Base-by-base conservation (phyloP, 1,139 yeast genomes). In the Zhuliangozyma parablackwelliae region DNA sequence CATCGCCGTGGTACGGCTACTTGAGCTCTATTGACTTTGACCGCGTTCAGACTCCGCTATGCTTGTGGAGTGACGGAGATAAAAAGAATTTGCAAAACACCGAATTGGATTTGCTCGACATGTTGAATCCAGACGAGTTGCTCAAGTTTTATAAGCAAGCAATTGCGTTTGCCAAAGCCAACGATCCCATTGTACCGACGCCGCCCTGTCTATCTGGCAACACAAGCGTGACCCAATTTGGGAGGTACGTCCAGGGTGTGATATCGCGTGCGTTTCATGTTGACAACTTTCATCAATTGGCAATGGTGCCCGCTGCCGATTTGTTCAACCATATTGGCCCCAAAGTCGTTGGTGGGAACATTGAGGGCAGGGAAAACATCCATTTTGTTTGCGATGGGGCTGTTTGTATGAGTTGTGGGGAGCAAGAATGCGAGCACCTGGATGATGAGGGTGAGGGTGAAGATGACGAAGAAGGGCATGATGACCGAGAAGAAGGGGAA, bases 291-390 rank as follows among this genome's bases (percentile, higher is more conserved):
- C 86, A 82, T 49, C 85, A 81, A 23, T 70, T 83, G 29, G 86
- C 85, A 0, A 63, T 90, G 42, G 96, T 89, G 25, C 96, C 97
- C 0, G 90, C 90, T 11, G 97, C 96, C 0, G 96, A 90, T 57
- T 63, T 90, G 34, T 89, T 89, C 62, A 89, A 89, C 48, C 96
- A 88, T 54, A 63, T 75, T 29, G 72, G 73, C 8, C 70, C 66
- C 2, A 34, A 40, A 44, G 8, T 48, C 2, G 50, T 30, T n/a
- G 57, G 47, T 8, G 46, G 38, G 7, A 42, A 44, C 16, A 42
- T 50, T 5, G 47, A 45, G 7, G 65, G 61, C 1, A 65, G 73
- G 31, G 85, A 81, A 37, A 71, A 79, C 49, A 89, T 83, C 6
- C 87, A 84, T 56, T 89, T 89, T 54, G 85, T 83, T 38, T 73